Conservation (phyloP, 345 rosid genomes). For the Euphorbia pulcherrima region DNA sequence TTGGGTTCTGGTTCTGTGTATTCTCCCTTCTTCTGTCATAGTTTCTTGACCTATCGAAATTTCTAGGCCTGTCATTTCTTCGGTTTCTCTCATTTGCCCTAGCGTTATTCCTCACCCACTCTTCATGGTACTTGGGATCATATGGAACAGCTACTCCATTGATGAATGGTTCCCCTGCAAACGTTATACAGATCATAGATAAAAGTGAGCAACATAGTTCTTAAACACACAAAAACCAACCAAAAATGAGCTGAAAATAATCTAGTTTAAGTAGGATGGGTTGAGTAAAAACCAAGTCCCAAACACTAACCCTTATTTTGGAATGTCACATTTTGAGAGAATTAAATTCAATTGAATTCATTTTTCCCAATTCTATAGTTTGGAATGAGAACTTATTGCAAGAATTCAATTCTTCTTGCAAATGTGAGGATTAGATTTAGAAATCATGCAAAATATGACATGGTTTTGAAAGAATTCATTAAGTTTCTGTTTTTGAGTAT, state of each 20-base stretch:
- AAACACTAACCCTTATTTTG: no score
- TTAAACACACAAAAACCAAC: background rate
- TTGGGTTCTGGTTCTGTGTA: conserved; percentile 35
- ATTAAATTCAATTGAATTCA: no score
- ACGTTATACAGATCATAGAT: background rate
- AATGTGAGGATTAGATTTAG: no score
- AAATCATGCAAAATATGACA: no score
- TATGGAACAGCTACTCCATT: conserved; percentile 93
- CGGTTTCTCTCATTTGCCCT: conserved; percentile 85
- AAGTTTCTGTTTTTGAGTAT: no score
- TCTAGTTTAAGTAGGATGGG: background rate
- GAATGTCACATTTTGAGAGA: no score
- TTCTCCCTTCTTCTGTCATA: conserved; percentile 89
- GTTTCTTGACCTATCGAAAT: conserved; percentile 72
- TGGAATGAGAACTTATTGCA: no score
- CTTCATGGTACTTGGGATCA: conserved; percentile 94
- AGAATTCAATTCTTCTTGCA: no score
- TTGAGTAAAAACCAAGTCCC: background rate
- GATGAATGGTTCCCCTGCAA: no score
- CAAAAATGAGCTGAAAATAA: no score
- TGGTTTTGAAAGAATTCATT: no score
- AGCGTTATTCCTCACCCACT: conserved; percentile 91
- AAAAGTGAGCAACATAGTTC: background rate
- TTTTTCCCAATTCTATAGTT: no score
- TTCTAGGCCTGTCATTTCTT: conserved; percentile 78